Conservation (phyloP, 2,329 filamentous ascomycete genomes). For the Penicillium sp. region DNA sequence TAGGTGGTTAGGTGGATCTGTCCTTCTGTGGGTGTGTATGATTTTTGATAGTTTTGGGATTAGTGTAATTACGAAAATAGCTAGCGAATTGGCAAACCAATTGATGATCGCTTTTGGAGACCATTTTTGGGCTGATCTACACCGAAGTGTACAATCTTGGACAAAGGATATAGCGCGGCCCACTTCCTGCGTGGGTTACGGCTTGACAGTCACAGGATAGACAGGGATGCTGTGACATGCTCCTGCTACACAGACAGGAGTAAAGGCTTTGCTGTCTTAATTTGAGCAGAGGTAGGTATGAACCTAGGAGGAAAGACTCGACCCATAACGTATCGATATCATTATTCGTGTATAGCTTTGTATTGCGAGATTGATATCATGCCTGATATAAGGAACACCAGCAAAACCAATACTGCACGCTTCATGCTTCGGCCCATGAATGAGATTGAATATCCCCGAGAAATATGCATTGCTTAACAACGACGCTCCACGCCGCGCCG, state of each 20-base stretch:
- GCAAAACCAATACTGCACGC: background rate
- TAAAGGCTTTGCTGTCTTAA: background rate
- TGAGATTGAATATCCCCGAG: background rate
- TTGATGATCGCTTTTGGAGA: background rate
- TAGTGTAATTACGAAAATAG: background rate
- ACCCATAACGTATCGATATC: background rate
- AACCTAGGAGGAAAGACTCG: background rate
- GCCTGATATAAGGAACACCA: background rate
- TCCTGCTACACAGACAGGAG: background rate
- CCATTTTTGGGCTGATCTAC: background rate
- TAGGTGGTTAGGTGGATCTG: conserved; percentile 13
- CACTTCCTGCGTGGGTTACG: background rate
- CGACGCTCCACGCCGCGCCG: conserved; percentile 53
- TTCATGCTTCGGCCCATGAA: conserved; percentile 2
- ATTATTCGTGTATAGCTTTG: background rate
- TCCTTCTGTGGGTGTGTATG: background rate
- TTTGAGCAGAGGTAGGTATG: background rate
- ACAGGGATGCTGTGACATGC: background rate
- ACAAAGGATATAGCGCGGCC: background rate
- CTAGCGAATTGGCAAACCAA: background rate
- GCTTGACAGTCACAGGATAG: too few relatives aligned
- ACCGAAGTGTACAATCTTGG: background rate
- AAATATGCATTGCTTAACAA: conserved; percentile 23
- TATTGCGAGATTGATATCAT: background rate
- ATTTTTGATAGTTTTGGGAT: background rate